Evolutionary conservation across 441 rosid genomes (phyloP), one percentile per base, ranked within the genome.

Genomic region (Erodium moschatum): DNA sequence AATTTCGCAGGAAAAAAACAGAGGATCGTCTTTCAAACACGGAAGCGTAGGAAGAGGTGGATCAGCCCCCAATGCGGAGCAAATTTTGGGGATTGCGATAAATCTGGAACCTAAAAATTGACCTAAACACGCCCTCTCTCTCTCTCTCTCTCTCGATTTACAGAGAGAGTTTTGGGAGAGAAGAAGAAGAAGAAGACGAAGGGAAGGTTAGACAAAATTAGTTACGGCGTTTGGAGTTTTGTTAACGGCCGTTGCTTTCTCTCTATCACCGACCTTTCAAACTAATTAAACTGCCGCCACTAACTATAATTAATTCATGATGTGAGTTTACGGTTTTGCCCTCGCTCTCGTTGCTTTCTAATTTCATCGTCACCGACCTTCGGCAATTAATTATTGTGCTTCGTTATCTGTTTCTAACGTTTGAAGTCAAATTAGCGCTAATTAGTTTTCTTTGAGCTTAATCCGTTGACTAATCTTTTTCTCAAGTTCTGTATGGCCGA

Each of bases 221-320:
- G 62, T 56, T 56, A 56, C 15, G 61, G 61, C 10, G 15, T 54
- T 54, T 54, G 61, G 61, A 54, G 15, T 54, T 5, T 54, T 15
- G 10, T 54, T 54, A 54, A 54, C 61, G 61, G 61, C 61, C 61
- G 61, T 54, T 54, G 61, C 61, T 54, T 16, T 16, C 61, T 50
- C 58, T 50, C 58, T 50, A 50, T 24, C 38, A 33, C 38, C 38
- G 38, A 33, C 38, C 38, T 33, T 33, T 5, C 38, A 33, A 33
- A 33, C 38, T 33, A 33, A 33, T 0, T 24, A 24, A 24, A 33
- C 38, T 5, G 38, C 38, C 38, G 6, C 38, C 38, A 3, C 27
- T 24, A 33, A 18, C 21, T 8, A 54, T n/a, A 3, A 52, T 52
- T 52, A 52, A 54, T 15, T 54, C 16, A 15, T 15, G 5, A 16